A percentile compares a stretch with the other conserved stretches of the same genome.
Conservation (phyloP, 331 rosid species). For the Rosa hybrid region DNA sequence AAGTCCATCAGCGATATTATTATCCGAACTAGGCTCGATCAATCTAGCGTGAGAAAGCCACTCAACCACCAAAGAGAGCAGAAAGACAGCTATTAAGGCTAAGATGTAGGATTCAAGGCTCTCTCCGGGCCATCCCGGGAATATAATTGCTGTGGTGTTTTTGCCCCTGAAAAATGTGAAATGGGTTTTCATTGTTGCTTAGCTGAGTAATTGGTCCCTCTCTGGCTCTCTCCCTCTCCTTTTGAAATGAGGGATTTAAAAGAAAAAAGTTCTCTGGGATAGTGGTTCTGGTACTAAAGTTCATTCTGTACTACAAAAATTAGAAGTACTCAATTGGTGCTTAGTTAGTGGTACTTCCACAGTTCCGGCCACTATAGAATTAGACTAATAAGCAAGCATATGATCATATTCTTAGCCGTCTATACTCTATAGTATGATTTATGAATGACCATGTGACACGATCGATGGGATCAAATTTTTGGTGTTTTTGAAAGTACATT, state of each 20-base stretch:
- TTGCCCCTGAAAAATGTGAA: conserved; percentile 13
- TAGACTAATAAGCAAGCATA: too few species aligned
- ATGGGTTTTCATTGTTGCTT: conserved; percentile 17
- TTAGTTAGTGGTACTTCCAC: too few species aligned
- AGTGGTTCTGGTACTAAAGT: background rate
- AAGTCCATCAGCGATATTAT: conserved; percentile 19
- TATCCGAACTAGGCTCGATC: background rate
- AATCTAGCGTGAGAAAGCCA: conserved; percentile 29
- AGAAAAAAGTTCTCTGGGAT: background rate
- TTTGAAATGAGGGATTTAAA: background rate
- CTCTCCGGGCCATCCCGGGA: conserved; percentile 25
- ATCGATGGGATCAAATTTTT: too few species aligned
- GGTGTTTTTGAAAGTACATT: too few species aligned
- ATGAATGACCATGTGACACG: too few species aligned
- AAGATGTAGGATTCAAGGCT: conserved; percentile 3
- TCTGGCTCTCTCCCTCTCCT: conserved; percentile 10
- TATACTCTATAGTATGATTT: too few species aligned
- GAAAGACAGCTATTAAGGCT: conserved; percentile 18
- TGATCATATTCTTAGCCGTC: too few species aligned
- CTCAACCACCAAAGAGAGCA: conserved; percentile 13
- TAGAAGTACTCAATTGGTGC: too few species aligned
- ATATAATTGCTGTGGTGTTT: conserved; percentile 9
- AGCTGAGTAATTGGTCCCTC: conserved; percentile 32
- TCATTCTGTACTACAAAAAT: too few species aligned
- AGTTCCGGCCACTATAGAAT: too few species aligned